A percentile compares a stretch with the other conserved stretches of the same genome.
phyloP scores from a whole-genome alignment of 75 land plant species.

The Pinus tabuliformis region DNA sequence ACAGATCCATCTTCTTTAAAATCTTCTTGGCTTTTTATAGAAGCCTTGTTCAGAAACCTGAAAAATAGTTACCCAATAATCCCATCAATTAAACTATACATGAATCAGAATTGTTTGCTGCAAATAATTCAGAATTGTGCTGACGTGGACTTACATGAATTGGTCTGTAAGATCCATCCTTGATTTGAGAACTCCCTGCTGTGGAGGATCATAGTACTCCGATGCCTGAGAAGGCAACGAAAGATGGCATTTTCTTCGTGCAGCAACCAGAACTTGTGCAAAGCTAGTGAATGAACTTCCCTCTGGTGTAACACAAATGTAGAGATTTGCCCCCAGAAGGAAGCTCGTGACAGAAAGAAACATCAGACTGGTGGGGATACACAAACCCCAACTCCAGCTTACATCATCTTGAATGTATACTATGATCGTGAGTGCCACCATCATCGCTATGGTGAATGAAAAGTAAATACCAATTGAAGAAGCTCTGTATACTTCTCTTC shows the following conservation, averaged over 20 bases:
- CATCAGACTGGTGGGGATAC: constrained; percentile 42
- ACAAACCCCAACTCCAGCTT: constrained; percentile 66
- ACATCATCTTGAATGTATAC: constrained; percentile 58
- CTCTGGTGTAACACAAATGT: constrained; percentile 44
- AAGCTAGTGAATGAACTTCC: constrained; percentile 63
- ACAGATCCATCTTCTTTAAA: constrained; percentile 18
- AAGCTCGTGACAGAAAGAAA: constrained; percentile 33
- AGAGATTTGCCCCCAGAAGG: constrained; percentile 45
- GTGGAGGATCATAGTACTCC: constrained; percentile 34
- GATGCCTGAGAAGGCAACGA: constrained; percentile 4
- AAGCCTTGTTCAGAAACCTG: constrained; percentile 81
- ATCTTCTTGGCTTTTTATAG: constrained; percentile 23
- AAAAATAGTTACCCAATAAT: too few relatives aligned
- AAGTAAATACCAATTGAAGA: constrained; percentile 62
- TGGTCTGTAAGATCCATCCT: constrained; percentile 39
- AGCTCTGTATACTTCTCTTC: constrained; percentile 15
- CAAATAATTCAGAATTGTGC: too few relatives aligned
- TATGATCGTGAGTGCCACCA: constrained; percentile 43
- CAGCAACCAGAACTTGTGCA: constrained; percentile 52
- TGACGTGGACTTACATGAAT: constrained; percentile 27
- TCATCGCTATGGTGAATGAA: constrained; percentile 40
- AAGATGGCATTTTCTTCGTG: constrained; percentile 41
- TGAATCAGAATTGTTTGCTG: too few relatives aligned
- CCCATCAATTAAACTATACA: too few relatives aligned
- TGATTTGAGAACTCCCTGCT: constrained; percentile 3